phyloP scores from a whole-genome alignment of 176 grass and related monocot species.

The Bonia amplexicaulis region DNA sequence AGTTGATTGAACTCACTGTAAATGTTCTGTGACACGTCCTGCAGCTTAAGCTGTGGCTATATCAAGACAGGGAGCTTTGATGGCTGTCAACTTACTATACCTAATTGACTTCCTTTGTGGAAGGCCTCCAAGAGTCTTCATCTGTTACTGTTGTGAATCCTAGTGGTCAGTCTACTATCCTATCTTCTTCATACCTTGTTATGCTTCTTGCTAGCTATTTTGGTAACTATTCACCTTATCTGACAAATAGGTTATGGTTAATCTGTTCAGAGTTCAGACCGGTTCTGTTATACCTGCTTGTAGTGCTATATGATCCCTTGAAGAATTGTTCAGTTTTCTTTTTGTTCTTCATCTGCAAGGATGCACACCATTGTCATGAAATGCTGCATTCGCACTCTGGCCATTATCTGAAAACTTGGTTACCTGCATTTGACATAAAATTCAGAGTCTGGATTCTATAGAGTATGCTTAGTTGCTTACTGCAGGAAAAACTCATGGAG shows the following conservation, averaged over 20 bases:
- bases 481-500: no score
- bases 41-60: constrained; percentile 56
- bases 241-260: neutral
- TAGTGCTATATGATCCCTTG: neutral
- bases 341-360: neutral
- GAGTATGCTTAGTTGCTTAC: no score
- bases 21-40: constrained; percentile 34
- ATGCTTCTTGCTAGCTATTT: constrained; percentile 1
- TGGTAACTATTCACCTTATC: neutral
- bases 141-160: constrained; percentile 24
- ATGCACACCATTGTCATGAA: neutral
- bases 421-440: neutral
- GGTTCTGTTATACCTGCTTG: neutral
- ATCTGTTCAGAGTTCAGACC: neutral
- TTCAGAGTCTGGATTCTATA: neutral
- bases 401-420: neutral
- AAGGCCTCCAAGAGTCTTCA: constrained; percentile 15
- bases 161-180: constrained; percentile 40
- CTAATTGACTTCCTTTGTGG: constrained; percentile 22
- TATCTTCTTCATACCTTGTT: constrained; percentile 2
- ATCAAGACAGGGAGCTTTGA: constrained; percentile 39
- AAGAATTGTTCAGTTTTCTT: neutral
- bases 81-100: constrained; percentile 14
- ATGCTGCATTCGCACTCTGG: neutral
- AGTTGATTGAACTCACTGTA: constrained; percentile 25